These are phyloP conservation scores for Polygonum aviculare DNA, from an alignment of 148 eudicot genomes.

Conservation along the genomic window DNA sequence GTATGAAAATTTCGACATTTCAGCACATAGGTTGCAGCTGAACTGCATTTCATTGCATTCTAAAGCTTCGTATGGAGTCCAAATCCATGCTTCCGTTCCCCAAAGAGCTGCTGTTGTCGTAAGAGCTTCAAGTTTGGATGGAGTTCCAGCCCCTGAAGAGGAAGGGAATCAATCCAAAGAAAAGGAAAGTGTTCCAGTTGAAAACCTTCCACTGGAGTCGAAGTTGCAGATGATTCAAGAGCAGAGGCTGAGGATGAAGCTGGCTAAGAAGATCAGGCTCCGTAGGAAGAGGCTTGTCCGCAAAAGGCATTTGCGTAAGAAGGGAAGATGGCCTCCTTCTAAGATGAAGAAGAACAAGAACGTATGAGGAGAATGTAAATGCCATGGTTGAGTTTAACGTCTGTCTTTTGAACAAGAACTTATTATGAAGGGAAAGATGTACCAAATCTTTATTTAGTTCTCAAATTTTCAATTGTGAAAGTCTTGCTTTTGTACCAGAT, in stretches of 20 bases:
- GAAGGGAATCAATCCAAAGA: constrained; percentile 35
- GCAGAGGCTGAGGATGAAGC: constrained; percentile 65
- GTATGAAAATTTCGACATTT: constrained; percentile 7
- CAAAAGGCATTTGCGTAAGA: constrained; percentile 76
- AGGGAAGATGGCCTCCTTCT: constrained; percentile 98
- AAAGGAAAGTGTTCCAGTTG: constrained; percentile 32
- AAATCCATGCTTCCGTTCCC: constrained; percentile 24
- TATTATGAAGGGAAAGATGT: not conserved
- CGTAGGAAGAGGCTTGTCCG: constrained; percentile 66
- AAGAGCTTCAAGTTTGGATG: constrained; percentile 49
- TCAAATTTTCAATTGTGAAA: not conserved
- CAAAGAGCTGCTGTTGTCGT: constrained; percentile 32
- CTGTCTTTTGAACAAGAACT: not conserved
- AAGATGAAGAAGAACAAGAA: constrained; percentile 90
- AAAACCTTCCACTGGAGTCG: constrained; percentile 78
- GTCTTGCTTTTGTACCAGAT: not conserved
- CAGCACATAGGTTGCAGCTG: constrained; percentile 33
- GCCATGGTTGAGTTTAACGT: not conserved
- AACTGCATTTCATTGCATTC: constrained; percentile 21
- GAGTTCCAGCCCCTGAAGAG: constrained; percentile 26
- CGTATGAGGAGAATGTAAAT: constrained; percentile 32
- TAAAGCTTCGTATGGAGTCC: constrained; percentile 21
- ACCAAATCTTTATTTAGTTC: not conserved
- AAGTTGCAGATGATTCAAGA: constrained; percentile 56
- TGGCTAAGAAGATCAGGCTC: constrained; percentile 80